These are phyloP conservation scores for Peltaster fructicola DNA, from an alignment of 2,329 filamentous ascomycete genomes.

Conservation along the genomic window DNA sequence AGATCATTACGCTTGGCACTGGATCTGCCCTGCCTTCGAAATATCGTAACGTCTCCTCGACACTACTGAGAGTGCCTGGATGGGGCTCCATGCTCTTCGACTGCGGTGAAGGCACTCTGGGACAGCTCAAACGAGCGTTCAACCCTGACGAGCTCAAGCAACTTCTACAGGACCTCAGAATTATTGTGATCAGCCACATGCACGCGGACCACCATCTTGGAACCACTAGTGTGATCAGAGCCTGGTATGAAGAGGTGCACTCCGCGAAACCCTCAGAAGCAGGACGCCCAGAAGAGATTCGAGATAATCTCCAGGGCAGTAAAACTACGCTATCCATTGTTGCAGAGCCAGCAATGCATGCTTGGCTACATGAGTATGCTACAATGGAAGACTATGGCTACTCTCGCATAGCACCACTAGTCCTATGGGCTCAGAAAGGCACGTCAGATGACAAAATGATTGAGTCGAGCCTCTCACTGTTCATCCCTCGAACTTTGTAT, in stretches of 20 bases:
- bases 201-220: slow-evolving; percentile 95
- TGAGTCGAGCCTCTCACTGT: slow-evolving; percentile 18
- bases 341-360: slow-evolving; percentile 52
- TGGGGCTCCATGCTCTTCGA: slow-evolving; percentile 83
- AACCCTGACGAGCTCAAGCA: slow-evolving; percentile 43
- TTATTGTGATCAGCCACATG: slow-evolving; percentile 85
- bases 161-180: slow-evolving; percentile 61
- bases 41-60: slow-evolving; percentile 87
- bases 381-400: slow-evolving; percentile 62
- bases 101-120: slow-evolving; percentile 80
- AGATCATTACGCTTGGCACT: slow-evolving; percentile 77
- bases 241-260: slow-evolving; percentile 51
- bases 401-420: slow-evolving; percentile 36
- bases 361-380: slow-evolving; percentile 65
- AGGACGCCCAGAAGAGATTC: slow-evolving; percentile 10
- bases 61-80: slow-evolving; percentile 65
- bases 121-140: slow-evolving; percentile 65
- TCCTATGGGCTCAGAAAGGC: no score
- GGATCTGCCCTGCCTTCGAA: slow-evolving; percentile 82
- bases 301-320: no score
- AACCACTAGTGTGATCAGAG: slow-evolving; percentile 59
- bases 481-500: slow-evolving; percentile 12
- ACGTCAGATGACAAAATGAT: slow-evolving; percentile 8
- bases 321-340: slow-evolving; percentile 40
- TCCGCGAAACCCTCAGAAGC: slow-evolving; percentile 13